phyloP scores from a whole-genome alignment of 257 asterid genomes.

The Penstemon newberryi region DNA sequence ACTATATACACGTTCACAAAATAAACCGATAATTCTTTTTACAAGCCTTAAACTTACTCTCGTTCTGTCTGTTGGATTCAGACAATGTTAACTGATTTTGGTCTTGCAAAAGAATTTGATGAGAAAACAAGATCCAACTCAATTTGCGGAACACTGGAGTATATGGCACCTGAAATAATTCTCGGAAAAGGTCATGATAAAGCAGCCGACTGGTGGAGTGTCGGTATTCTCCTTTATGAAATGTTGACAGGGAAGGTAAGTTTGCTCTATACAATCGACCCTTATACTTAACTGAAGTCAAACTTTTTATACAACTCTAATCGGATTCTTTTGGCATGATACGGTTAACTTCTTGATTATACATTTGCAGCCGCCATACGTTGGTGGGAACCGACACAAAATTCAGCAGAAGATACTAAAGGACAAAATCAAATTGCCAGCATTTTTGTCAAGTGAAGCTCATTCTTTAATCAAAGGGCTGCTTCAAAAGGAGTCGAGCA shows the following conservation, averaged over 20 bases:
- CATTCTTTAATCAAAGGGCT: conserved; percentile 81
- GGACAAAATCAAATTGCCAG: conserved; percentile 72
- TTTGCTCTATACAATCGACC: not conserved
- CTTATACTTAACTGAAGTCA: not conserved
- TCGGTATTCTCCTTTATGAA: conserved; percentile 72
- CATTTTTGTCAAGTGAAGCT: conserved; percentile 68
- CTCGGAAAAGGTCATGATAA: conserved; percentile 75
- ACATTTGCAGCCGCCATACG: conserved; percentile 62
- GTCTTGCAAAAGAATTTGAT: conserved; percentile 72
- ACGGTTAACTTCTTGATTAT: conserved; percentile 8
- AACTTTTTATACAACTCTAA: too few relatives aligned
- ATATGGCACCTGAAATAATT: conserved; percentile 87
- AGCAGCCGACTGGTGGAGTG: conserved; percentile 95
- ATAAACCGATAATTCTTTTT: not conserved
- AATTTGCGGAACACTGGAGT: conserved; percentile 79
- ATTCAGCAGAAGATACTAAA: conserved; percentile 73
- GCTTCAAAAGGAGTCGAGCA: conserved; percentile 62
- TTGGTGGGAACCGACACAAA: conserved; percentile 61
- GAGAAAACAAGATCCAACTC: conserved; percentile 69
- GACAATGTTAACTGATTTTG: conserved; percentile 80
- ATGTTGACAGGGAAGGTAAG: conserved; percentile 81
- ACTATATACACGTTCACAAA: not conserved
- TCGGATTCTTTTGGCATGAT: not conserved
- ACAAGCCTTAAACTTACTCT: conserved; percentile 8
- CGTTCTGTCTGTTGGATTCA: conserved; percentile 25